Evolutionary conservation across 495 filamentous ascomycete species (phyloP).

Genomic region (Emericellopsis terricola): DNA sequence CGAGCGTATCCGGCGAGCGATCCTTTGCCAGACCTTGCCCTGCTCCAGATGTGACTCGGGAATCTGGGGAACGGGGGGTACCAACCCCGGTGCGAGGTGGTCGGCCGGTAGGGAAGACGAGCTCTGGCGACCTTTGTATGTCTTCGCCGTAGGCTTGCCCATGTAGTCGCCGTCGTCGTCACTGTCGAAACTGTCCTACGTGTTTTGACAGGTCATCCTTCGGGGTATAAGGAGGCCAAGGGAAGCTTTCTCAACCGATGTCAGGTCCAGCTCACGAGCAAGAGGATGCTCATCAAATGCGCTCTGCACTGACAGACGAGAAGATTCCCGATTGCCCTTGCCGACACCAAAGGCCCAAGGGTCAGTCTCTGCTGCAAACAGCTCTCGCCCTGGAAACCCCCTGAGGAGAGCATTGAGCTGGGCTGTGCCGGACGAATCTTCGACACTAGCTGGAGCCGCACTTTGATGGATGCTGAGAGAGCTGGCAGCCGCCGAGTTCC

Average conservation of each 20-base stretch:
- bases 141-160: background rate
- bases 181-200: background rate
- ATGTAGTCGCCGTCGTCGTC: background rate
- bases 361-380: background rate
- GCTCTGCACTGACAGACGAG: too few relatives aligned
- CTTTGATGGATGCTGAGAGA: too few relatives aligned
- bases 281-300: slow-evolving; percentile 1
- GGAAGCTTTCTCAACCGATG: slow-evolving; percentile 1
- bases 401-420: background rate
- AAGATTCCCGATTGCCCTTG: too few relatives aligned
- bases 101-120: too few relatives aligned
- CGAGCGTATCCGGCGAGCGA: background rate
- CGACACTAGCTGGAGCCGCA: too few relatives aligned
- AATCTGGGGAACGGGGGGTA: too few relatives aligned
- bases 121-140: too few relatives aligned
- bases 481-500: too few relatives aligned
- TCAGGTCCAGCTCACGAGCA: background rate
- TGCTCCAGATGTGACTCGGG: too few relatives aligned
- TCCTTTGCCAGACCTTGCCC: background rate
- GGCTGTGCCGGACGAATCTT: too few relatives aligned
- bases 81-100: too few relatives aligned
- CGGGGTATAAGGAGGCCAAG: slow-evolving; percentile 2
- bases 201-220: background rate
- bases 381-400: background rate
- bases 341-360: background rate